phyloP scores from a whole-genome alignment of 169 alveolate genomes.

The Cryptosporidium sp. region DNA sequence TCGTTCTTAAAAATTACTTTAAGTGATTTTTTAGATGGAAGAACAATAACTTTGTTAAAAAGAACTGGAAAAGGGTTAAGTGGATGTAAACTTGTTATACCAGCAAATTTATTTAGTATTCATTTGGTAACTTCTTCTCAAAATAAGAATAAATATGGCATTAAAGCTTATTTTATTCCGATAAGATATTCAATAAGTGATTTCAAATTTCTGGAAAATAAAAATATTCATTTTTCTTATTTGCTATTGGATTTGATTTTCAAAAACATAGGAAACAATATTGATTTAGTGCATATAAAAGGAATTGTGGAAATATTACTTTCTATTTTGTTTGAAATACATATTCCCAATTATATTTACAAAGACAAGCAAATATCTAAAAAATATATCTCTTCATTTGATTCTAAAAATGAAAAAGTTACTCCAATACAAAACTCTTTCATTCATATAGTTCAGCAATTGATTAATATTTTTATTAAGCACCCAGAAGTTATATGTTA shows the following conservation, averaged over 20 bases:
- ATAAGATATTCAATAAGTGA: conserved; percentile 17
- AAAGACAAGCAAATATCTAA: not conserved
- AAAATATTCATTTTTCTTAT: conserved; percentile 50
- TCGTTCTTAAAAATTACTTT: conserved; percentile 50
- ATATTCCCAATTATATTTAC: conserved; percentile 1
- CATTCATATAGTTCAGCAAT: conserved; percentile 44
- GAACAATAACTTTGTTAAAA: not conserved
- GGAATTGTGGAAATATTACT: conserved; percentile 5
- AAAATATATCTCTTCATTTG: not conserved
- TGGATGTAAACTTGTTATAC: conserved; percentile 30
- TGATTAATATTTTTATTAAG: conserved; percentile 9
- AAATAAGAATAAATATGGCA: conserved; percentile 21
- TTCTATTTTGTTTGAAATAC: not conserved
- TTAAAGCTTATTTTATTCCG: conserved; percentile 34
- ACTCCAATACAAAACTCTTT: conserved; percentile 13
- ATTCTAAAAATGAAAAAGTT: not conserved
- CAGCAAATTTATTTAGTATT: conserved; percentile 12
- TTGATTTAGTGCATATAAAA: not conserved
- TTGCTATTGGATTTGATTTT: conserved; percentile 25
- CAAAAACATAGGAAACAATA: not conserved
- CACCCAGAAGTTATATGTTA: not conserved
- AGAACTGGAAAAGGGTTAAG: conserved; percentile 12
- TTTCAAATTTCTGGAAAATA: conserved; percentile 9
- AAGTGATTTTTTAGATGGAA: conserved; percentile 35
- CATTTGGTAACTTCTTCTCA: conserved; percentile 18